Percentiles rank a stretch among this genome's conserved stretches.
Conservation (phyloP, 768 basidiomycete species). For the Mycena pura region DNA sequence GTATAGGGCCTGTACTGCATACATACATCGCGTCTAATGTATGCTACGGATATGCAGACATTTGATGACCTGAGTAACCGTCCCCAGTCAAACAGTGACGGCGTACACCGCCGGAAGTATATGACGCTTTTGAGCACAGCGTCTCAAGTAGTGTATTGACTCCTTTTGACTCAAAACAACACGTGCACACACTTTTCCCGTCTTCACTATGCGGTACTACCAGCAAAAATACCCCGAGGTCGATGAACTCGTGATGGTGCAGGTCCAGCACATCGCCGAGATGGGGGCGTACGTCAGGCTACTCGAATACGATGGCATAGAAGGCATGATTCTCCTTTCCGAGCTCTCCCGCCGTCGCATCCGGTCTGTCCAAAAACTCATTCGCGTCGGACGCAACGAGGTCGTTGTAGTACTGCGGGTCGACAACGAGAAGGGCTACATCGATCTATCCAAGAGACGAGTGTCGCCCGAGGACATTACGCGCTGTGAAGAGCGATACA, state of each 20-base stretch:
- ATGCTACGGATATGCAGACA: too few species aligned
- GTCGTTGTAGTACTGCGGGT: constrained; percentile 98
- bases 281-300: constrained; percentile 99
- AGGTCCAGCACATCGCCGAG: constrained; percentile 98
- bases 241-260: constrained; percentile 99
- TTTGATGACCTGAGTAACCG: too few species aligned
- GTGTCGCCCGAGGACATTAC: constrained; percentile 98
- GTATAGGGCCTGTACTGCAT: neutral
- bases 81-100: too few species aligned
- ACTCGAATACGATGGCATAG: constrained; percentile 98
- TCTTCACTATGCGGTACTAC: constrained; percentile 82
- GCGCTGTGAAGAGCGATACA: constrained; percentile 98
- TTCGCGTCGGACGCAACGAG: constrained; percentile 96
- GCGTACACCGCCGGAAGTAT: too few species aligned
- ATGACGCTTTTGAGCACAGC: too few species aligned
- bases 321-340: constrained; percentile 99
- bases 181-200: neutral
- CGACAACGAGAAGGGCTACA: constrained; percentile 99
- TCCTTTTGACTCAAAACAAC: neutral
- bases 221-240: constrained; percentile 94
- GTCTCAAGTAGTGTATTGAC: too few species aligned
- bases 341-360: constrained; percentile 97
- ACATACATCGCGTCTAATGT: neutral
- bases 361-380: constrained; percentile 96
- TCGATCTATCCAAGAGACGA: constrained; percentile 97